phyloP scores from a whole-genome alignment of 2,329 filamentous ascomycete species.

The Periglandula ipomoeae region DNA sequence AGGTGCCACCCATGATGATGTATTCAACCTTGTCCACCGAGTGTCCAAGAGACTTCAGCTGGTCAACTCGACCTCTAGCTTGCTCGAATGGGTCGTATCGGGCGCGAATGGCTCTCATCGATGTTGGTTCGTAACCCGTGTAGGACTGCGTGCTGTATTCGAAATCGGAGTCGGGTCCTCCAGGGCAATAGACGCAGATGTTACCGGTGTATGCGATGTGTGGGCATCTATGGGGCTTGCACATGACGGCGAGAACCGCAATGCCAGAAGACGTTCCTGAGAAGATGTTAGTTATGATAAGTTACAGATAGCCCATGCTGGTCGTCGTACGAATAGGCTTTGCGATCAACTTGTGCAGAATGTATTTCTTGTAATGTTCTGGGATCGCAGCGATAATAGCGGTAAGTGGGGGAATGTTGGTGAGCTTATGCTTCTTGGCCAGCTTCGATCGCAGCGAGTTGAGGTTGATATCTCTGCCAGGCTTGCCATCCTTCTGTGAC shows the following conservation, averaged over 20 bases:
- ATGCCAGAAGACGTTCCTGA: conserved; percentile 91
- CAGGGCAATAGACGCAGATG: conserved; percentile 97
- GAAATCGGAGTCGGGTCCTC: conserved; percentile 95
- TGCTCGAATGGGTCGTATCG: conserved; percentile 98
- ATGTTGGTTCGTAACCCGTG: conserved; percentile 96
- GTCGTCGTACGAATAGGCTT: conserved; percentile 76
- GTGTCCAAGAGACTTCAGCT: conserved; percentile 90
- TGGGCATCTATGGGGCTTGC: conserved; percentile 94
- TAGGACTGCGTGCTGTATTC: conserved; percentile 99
- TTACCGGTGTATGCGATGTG: conserved; percentile 98
- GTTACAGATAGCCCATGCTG: too few species aligned
- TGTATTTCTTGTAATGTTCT: conserved; percentile 99
- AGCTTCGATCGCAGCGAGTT: conserved; percentile 81
- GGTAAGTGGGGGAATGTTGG: conserved; percentile 80
- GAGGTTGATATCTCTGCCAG: conserved; percentile 82
- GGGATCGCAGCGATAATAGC: conserved; percentile 97
- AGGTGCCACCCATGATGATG: conserved; percentile 99
- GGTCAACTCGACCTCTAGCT: conserved; percentile 88
- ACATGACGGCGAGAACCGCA: conserved; percentile 98
- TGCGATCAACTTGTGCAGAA: conserved; percentile 88
- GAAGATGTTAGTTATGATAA: conserved; percentile 6
- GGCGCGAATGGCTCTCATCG: conserved; percentile 94
- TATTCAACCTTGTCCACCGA: conserved; percentile 99
- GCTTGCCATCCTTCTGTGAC: conserved; percentile 62
- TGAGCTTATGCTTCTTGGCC: conserved; percentile 85